phyloP scores from a whole-genome alignment of 2,329 filamentous ascomycete species.

The Cladosporium sp. region DNA sequence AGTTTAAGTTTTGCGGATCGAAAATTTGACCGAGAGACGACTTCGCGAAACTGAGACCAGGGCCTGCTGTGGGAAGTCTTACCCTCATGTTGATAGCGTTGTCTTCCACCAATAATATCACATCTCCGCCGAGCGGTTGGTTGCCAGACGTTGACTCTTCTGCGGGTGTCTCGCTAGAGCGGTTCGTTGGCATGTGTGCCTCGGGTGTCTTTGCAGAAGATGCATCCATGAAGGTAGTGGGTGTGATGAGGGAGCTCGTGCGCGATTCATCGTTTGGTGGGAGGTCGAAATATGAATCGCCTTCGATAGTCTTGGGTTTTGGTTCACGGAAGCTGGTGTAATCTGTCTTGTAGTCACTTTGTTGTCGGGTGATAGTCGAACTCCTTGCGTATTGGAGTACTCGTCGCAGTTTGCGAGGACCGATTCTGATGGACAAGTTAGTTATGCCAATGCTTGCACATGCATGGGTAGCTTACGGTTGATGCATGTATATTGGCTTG shows the following conservation, averaged over 20 bases:
- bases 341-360: neutral
- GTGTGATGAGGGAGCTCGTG: neutral
- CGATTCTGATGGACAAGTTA: conserved; percentile 14
- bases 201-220: neutral
- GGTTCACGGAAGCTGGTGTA: no score
- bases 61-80: neutral
- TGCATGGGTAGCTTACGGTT: conserved; percentile 9
- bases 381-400: conserved; percentile 8
- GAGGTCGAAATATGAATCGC: neutral
- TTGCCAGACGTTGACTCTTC: neutral
- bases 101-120: conserved; percentile 36
- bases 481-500: conserved; percentile 20
- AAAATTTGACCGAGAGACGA: neutral
- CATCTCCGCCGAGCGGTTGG: neutral
- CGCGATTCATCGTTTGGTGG: neutral
- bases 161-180: neutral
- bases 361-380: neutral
- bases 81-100: conserved; percentile 36
- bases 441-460: neutral
- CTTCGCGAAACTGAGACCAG: neutral
- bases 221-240: neutral
- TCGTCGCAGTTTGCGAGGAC: conserved; percentile 26
- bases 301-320: neutral
- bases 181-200: neutral
- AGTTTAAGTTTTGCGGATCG: neutral